Evolutionary conservation across 495 filamentous ascomycete species (phyloP), one percentile per base, ranked within the genome.

Genomic region (Lophiostoma macrostomum): DNA sequence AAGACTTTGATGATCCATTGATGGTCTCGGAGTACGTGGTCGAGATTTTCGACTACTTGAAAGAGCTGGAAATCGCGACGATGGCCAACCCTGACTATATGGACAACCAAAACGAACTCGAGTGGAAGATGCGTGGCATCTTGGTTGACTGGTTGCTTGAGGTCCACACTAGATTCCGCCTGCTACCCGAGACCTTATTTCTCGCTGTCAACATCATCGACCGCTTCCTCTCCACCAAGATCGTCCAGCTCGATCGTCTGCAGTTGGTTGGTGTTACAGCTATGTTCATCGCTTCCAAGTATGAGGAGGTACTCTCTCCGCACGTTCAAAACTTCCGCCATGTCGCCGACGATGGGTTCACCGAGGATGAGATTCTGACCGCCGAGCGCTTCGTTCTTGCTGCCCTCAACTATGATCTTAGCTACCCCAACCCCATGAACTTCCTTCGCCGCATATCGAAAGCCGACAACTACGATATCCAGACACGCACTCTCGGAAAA

Each of bases 371-470:
- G 68, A 97, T 98, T 58, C 76, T 98, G n/a, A 90, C 88, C 67
- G 94, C 93, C 38, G 93, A 98, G 69, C 88, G 93, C 38, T 95
- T 91, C 70, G 82, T 97, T 48, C 81, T 98, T 34, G 76, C 83
- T 32, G 85, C 90, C 5, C 83, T 98, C 53, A 85, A 96, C 71
- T 98, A 96, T 70, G 93, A 97, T 69, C 84, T 98, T 54, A 96
- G 91, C 75, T 97, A 94, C 64, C 93, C 93, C 25, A 98, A 98
- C 69, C 93, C 93, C 7, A 97, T 98, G 93, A 96, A 98, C 79
- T 98, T 98, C 74, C 80, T 98, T 44, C 86, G 93, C 28, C 85
- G 94, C 51, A 97, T 98, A 70, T 96, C 91, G 34, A 98, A 98
- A 74, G 93, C 93, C 50, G 94, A 97, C 71, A 88, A 90, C 70